Evolutionary conservation across 768 basidiomycete species (phyloP).

Genomic region (Suillus cothurnatus): DNA sequence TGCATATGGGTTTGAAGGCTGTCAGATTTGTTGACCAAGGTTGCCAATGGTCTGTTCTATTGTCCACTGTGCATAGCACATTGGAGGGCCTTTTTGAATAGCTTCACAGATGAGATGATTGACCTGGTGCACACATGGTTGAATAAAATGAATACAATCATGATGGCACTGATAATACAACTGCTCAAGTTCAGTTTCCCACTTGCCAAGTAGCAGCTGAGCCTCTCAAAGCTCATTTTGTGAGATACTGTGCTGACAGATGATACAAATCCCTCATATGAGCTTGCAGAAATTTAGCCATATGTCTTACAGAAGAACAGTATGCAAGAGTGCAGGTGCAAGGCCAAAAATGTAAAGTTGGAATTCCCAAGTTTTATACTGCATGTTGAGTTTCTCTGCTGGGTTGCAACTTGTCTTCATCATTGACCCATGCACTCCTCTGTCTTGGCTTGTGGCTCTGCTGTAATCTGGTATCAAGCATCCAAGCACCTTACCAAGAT

Average conservation of each 20-base stretch:
- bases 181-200: conserved; percentile 31
- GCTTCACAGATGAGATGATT: conserved; percentile 17
- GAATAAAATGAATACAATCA: conserved; percentile 7
- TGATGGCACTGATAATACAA: conserved; percentile 26
- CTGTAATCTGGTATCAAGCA: no score
- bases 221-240: conserved; percentile 18
- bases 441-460: no score
- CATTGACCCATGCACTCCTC: no score
- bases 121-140: conserved; percentile 4
- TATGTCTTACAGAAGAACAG: conserved; percentile 18
- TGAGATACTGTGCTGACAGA: conserved; percentile 23
- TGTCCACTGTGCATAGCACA: conserved; percentile 19
- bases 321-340: conserved; percentile 21
- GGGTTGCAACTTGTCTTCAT: no score
- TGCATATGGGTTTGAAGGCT: conserved; percentile 24
- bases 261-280: conserved; percentile 23
- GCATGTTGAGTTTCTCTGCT: conserved; percentile 29
- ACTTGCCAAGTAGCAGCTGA: conserved; percentile 20
- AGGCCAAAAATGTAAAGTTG: conserved; percentile 24
- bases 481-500: no score
- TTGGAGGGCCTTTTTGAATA: conserved; percentile 28
- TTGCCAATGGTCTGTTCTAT: conserved; percentile 33
- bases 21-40: conserved; percentile 28
- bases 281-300: conserved; percentile 27
- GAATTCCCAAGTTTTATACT: conserved; percentile 34